phyloP scores from a whole-genome alignment of 1,284 basidiomycete species.

The Microbotryum lychnidis-dioicae region DNA sequence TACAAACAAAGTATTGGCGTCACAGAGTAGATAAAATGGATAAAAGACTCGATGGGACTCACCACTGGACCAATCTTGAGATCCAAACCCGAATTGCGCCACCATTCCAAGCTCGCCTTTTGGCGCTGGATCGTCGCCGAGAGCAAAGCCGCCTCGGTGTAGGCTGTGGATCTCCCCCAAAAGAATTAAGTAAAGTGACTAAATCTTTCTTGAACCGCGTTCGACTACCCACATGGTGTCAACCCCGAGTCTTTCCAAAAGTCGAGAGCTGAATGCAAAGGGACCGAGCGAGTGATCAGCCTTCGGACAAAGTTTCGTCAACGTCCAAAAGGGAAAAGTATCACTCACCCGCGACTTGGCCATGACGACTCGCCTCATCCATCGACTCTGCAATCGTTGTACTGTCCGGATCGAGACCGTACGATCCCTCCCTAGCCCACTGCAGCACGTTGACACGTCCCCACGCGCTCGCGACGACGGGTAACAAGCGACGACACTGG shows the following conservation, averaged over 20 bases:
- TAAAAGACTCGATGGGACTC: constrained; percentile 64
- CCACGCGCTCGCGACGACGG: constrained; percentile 37
- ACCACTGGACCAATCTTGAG: constrained; percentile 71
- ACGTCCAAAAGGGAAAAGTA: background rate
- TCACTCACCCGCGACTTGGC: constrained; percentile 47
- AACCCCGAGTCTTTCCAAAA: constrained; percentile 60
- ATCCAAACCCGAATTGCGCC: constrained; percentile 53
- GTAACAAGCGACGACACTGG: constrained; percentile 29
- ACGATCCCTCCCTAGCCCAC: constrained; percentile 45
- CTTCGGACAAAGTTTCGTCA: too few relatives aligned
- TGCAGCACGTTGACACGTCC: constrained; percentile 38
- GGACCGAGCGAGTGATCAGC: background rate
- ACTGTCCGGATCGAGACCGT: constrained; percentile 13
- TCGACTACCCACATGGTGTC: constrained; percentile 10
- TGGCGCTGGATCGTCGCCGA: constrained; percentile 64
- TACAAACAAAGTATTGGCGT: background rate
- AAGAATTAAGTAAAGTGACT: too few relatives aligned
- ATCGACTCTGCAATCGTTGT: constrained; percentile 30
- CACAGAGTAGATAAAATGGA: background rate
- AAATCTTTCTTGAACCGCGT: too few relatives aligned
- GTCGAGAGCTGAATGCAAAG: constrained; percentile 48
- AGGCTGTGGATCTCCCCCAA: constrained; percentile 47
- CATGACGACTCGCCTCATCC: constrained; percentile 55
- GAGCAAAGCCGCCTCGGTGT: constrained; percentile 65
- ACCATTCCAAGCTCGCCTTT: constrained; percentile 66